Conservation (phyloP, 805 yeast species). For the Starmerella tilneyi region DNA sequence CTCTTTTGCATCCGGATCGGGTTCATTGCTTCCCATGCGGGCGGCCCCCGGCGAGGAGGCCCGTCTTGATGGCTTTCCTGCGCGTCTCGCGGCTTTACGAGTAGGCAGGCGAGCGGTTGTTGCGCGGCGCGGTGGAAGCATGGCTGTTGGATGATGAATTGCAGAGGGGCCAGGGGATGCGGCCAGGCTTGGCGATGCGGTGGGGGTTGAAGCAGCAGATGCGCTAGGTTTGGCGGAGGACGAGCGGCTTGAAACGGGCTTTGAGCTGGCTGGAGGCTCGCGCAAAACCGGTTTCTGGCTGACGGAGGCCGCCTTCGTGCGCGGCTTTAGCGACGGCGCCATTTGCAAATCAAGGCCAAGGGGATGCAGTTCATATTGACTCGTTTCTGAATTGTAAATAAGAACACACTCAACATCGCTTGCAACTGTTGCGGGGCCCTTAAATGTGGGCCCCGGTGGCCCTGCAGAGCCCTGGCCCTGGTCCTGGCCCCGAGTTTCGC, state of each 20-base stretch:
- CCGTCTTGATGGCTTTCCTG: neutral
- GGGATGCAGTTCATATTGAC: constrained; percentile 25
- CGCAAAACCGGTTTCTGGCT: constrained; percentile 1
- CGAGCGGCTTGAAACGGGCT: neutral
- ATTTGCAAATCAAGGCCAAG: constrained; percentile 21
- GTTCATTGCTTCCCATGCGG: neutral
- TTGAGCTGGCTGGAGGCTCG: constrained; percentile 1
- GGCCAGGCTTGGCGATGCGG: neutral
- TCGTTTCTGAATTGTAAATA: constrained; percentile 56
- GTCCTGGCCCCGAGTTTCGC: neutral
- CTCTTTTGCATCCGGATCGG: neutral
- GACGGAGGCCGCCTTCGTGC: constrained; percentile 8
- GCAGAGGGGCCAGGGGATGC: neutral
- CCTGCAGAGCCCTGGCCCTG: constrained; percentile 4
- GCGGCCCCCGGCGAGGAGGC: neutral
- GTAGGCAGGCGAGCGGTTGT: constrained; percentile 14
- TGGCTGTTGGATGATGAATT: neutral
- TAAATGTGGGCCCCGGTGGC: constrained; percentile 18
- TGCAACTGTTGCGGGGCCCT: constrained; percentile 25
- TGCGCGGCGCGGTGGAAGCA: constrained; percentile 7
- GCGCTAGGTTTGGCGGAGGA: neutral
- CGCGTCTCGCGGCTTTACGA: constrained; percentile 4
- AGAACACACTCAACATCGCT: constrained; percentile 54
- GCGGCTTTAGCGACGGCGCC: constrained; percentile 17
- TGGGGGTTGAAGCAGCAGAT: neutral